Percentiles rank a stretch among this genome's conserved stretches.
Conservation (phyloP, 2,329 filamentous ascomycete species). For the Claviceps cyperi region DNA sequence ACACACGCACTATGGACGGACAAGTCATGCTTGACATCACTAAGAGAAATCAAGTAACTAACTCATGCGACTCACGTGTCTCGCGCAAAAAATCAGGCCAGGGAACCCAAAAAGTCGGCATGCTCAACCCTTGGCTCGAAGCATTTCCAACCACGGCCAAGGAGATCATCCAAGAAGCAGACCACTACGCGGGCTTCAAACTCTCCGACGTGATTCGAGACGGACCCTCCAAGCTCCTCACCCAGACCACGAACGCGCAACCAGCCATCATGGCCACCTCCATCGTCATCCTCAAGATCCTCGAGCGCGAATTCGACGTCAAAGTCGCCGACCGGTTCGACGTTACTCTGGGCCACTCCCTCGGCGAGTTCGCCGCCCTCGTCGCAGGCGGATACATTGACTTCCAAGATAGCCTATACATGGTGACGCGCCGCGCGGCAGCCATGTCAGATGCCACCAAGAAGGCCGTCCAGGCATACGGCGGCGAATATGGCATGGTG, state of each 20-base stretch:
- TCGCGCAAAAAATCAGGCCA: slow-evolving; percentile 41
- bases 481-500: slow-evolving; percentile 86
- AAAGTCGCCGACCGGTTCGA: slow-evolving; percentile 55
- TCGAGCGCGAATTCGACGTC: slow-evolving; percentile 78
- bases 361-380: slow-evolving; percentile 86
- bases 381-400: slow-evolving; percentile 69
- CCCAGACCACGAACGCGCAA: slow-evolving; percentile 75
- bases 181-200: slow-evolving; percentile 57
- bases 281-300: slow-evolving; percentile 72
- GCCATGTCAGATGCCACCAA: slow-evolving; percentile 68
- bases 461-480: slow-evolving; percentile 48
- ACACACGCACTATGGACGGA: background rate
- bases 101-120: slow-evolving; percentile 78
- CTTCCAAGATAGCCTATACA: slow-evolving; percentile 61
- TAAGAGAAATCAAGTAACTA: background rate
- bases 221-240: slow-evolving; percentile 64
- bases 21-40: background rate
- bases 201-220: slow-evolving; percentile 66
- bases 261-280: slow-evolving; percentile 94
- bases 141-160: slow-evolving; percentile 67
- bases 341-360: slow-evolving; percentile 74
- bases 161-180: slow-evolving; percentile 74
- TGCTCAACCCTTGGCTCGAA: slow-evolving; percentile 74
- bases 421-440: slow-evolving; percentile 66
- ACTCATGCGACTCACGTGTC: background rate